Evolutionary conservation across 345 rosid species (phyloP), one percentile per base, ranked within the genome.

Genomic region (Salix exigua): DNA sequence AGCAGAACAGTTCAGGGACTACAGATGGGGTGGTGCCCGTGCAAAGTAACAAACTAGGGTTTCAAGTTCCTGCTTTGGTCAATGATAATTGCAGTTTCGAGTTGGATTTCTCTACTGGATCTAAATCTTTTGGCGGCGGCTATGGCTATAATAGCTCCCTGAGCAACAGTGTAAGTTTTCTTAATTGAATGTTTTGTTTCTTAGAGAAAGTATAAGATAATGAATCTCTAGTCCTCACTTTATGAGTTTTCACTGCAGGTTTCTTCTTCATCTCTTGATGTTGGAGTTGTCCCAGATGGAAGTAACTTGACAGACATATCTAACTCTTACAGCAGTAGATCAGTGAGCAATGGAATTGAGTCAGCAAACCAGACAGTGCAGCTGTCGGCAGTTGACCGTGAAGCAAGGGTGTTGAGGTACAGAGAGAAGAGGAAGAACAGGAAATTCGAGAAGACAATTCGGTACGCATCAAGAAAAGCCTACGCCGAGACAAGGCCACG

Each of bases 381-480:
- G 78, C 79, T 91, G 11, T 88, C 99, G 16, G 82, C 94, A 5
- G 90, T 83, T 4, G 99, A 96, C 77, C 83, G 99, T 80, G 99
- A 92, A 72, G 98, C 94, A 6, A 88, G 97, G 78, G 99, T 96
- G 21, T 68, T 91, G 83, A 92, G 99, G 92, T 96, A 96, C 89
- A 90, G 97, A 70, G 99, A 94, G 88, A 96, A 96, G 89, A 87
- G 99, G 77, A 96, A 96, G 97, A 91, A 89, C 79, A 71, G 97
- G 23, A 96, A 88, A 85, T 94, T 96, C 76, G 96, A 94, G 97
- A 96, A 96, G 90, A 96, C 98, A 17, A 96, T 94, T 38, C 86
- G 97, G 33, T 96, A 94, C 71, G 97, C 97, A 1, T 94, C 99
- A 0, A 72, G 99, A 60, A 94, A 96, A 80, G 99, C 99, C 0